Evolutionary conservation across 108 stramenopile species (phyloP).

Genomic region (Stephanodiscus minutulus): DNA sequence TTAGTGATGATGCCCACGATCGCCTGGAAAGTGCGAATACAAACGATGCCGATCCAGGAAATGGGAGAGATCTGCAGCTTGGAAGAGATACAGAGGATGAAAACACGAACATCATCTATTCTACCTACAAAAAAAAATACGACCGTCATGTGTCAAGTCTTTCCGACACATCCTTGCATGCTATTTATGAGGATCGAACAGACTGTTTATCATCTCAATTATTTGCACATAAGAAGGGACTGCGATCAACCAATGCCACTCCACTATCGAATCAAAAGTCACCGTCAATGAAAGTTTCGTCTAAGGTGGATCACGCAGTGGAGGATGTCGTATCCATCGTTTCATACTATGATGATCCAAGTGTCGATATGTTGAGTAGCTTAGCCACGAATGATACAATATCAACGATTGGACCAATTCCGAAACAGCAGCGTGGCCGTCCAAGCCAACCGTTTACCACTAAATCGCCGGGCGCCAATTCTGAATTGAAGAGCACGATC

Average conservation of each 20-base stretch:
- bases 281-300: background rate
- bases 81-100: background rate
- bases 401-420: background rate
- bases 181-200: slow-evolving; percentile 1
- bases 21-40: no score
- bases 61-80: background rate
- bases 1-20: background rate
- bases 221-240: background rate
- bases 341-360: slow-evolving; percentile 37
- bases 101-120: background rate
- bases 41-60: background rate
- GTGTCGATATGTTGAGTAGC: slow-evolving; percentile 26
- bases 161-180: slow-evolving; percentile 4
- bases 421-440: background rate
- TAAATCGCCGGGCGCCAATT: background rate
- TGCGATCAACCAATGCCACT: background rate
- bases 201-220: background rate
- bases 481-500: background rate
- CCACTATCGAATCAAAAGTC: background rate
- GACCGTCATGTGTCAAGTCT: background rate
- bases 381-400: slow-evolving; percentile 29
- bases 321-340: slow-evolving; percentile 32
- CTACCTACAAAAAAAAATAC: background rate
- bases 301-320: slow-evolving; percentile 1
- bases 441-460: background rate